Evolutionary conservation across 371 early-diverging fungal species (phyloP).

Genomic region (Apophysomyces elegans): DNA sequence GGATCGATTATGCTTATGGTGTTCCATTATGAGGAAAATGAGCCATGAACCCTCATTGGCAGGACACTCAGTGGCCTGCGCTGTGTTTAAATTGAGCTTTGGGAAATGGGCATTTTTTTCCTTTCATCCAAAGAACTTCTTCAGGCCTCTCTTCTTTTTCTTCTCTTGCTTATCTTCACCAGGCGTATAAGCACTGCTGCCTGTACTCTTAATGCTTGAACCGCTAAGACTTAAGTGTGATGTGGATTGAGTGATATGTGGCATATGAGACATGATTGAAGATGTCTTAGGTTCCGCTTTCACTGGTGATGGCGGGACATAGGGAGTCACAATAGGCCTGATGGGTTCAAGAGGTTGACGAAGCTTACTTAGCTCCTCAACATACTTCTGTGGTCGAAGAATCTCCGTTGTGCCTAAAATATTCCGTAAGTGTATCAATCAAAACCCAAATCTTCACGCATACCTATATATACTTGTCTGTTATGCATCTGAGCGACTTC

Average conservation of each 20-base stretch:
- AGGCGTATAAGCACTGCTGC: slow-evolving; percentile 7
- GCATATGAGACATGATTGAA: slow-evolving; percentile 24
- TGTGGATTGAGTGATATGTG: slow-evolving; percentile 13
- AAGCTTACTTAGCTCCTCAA: slow-evolving; percentile 63
- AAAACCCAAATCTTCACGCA: slow-evolving; percentile 11
- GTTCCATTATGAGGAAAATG: not conserved
- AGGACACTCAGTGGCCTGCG: no score
- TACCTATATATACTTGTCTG: slow-evolving; percentile 84
- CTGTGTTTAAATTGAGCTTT: no score
- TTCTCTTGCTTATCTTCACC: slow-evolving; percentile 35
- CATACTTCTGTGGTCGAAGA: slow-evolving; percentile 74
- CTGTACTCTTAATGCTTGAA: slow-evolving; percentile 1
- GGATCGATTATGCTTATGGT: slow-evolving; percentile 3
- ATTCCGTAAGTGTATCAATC: not conserved
- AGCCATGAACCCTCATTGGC: no score
- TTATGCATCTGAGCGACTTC: slow-evolving; percentile 74
- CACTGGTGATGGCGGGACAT: slow-evolving; percentile 41
- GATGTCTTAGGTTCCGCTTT: slow-evolving; percentile 20
- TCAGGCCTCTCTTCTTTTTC: slow-evolving; percentile 52
- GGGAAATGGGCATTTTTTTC: not conserved
- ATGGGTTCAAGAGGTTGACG: slow-evolving; percentile 36
- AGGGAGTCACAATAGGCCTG: slow-evolving; percentile 39
- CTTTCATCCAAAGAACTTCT: slow-evolving; percentile 39
- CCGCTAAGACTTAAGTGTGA: slow-evolving; percentile 4
- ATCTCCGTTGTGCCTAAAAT: slow-evolving; percentile 71